Evolutionary conservation across 495 filamentous ascomycete species (phyloP).

Genomic region (Tuber umbilicatum): DNA sequence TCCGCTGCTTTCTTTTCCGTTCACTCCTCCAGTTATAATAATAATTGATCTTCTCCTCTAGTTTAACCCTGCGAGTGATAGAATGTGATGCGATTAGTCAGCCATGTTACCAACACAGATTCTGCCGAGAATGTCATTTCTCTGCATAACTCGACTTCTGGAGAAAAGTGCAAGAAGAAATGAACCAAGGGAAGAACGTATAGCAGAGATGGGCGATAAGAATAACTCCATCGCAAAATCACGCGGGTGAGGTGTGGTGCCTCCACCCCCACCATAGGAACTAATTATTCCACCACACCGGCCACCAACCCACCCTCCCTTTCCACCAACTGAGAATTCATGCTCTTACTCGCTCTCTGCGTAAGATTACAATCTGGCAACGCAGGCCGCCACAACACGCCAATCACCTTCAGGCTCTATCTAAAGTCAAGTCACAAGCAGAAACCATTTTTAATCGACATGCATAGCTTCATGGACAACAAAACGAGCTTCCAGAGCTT

Average conservation of each 20-base stretch:
- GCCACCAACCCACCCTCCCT: background rate
- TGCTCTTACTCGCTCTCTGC: background rate
- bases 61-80: background rate
- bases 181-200: background rate
- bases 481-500: no score
- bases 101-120: background rate
- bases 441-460: no score
- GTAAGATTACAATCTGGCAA: background rate
- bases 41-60: no score
- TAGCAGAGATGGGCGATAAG: background rate
- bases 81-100: background rate
- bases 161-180: background rate
- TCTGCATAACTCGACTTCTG: no score
- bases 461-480: no score
- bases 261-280: background rate
- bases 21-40: no score
- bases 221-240: background rate
- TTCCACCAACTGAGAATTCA: background rate
- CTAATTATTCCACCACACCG: background rate
- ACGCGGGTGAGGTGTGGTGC: background rate
- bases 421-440: background rate
- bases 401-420: background rate
- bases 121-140: background rate
- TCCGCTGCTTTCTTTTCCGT: no score
- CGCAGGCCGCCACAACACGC: background rate